Evolutionary conservation across 73 alveolate species (phyloP).

Genomic region (Uronychia setigera): DNA sequence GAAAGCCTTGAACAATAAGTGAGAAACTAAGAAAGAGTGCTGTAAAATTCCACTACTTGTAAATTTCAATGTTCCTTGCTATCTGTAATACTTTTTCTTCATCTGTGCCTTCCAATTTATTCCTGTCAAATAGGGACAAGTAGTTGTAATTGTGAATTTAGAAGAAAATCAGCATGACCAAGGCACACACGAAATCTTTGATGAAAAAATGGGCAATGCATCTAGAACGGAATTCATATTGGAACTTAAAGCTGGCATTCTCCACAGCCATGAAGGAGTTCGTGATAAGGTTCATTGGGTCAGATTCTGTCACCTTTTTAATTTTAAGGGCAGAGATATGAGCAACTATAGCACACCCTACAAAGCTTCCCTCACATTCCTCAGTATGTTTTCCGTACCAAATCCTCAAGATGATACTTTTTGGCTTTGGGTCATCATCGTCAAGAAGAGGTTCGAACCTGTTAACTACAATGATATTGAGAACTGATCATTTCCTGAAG

Average conservation of each 20-base stretch:
- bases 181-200: constrained; percentile 61
- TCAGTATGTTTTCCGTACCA: constrained; percentile 59
- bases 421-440: constrained; percentile 64
- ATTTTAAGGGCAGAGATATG: constrained; percentile 43
- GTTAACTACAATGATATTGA: constrained; percentile 46
- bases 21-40: constrained; percentile 46
- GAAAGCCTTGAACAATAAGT: constrained; percentile 17
- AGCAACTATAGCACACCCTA: constrained; percentile 42
- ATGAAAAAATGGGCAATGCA: constrained; percentile 50
- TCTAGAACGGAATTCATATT: constrained; percentile 46
- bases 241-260: constrained; percentile 45
- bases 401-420: constrained; percentile 51
- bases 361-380: constrained; percentile 60
- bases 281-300: constrained; percentile 20
- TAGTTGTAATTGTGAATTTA: constrained; percentile 51
- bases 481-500: constrained; percentile 50
- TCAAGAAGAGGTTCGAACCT: constrained; percentile 65
- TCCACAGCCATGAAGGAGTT: constrained; percentile 46
- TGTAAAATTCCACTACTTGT: constrained; percentile 40
- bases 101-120: neutral
- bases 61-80: constrained; percentile 12
- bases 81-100: neutral
- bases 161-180: constrained; percentile 55
- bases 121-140: constrained; percentile 32
- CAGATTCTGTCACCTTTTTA: constrained; percentile 34